phyloP scores from a whole-genome alignment of 257 asterid genomes.

The Jacaranda mimosifolia region DNA sequence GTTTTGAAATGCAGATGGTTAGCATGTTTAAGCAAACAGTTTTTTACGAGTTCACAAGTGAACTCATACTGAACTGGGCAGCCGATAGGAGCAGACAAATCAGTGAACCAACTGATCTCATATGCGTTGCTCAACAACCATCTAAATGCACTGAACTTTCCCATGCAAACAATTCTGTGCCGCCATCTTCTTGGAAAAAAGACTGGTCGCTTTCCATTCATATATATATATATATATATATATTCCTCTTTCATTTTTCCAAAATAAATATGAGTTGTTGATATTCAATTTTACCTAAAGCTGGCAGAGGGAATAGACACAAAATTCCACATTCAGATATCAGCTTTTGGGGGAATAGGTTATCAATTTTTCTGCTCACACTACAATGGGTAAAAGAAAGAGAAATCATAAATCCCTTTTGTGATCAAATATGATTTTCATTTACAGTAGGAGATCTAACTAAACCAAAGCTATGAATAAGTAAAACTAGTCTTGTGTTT shows the following conservation, averaged over 20 bases:
- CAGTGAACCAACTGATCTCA: conserved; percentile 42
- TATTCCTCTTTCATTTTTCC: no score
- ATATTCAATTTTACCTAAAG: no score
- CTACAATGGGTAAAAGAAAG: conserved; percentile 10
- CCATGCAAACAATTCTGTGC: conserved; percentile 30
- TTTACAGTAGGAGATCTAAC: conserved; percentile 38
- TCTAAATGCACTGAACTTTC: conserved; percentile 53
- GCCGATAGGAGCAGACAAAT: conserved; percentile 22
- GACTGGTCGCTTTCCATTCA: background rate
- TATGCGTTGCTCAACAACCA: conserved; percentile 44
- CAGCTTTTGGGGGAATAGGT: background rate
- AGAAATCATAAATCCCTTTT: conserved; percentile 12
- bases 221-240: no score
- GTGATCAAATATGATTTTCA: conserved; percentile 22
- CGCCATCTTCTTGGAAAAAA: conserved; percentile 30
- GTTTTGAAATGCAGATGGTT: conserved; percentile 69
- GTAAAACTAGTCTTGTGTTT: conserved; percentile 48
- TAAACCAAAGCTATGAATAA: conserved; percentile 18
- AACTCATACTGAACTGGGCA: conserved; percentile 48
- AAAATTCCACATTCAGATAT: background rate
- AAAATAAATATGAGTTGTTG: no score
- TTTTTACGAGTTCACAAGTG: conserved; percentile 42
- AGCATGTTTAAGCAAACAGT: conserved; percentile 67
- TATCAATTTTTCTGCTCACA: conserved; percentile 4
- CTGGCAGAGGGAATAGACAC: background rate